Evolutionary conservation across 306 rosid species (phyloP).

Genomic region (Cucumis cinereus): DNA sequence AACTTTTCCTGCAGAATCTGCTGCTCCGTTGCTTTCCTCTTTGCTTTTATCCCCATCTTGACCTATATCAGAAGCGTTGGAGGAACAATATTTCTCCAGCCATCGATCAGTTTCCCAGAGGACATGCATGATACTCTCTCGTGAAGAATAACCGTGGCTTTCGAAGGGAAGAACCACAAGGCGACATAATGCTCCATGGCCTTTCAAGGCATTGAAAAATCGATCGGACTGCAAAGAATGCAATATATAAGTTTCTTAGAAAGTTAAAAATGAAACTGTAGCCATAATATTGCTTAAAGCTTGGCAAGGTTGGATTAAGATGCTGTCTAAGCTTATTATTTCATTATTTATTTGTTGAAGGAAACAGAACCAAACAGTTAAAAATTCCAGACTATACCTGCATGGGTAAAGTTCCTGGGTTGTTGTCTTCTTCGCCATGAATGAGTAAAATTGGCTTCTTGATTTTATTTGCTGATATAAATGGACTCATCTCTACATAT

Average conservation of each 20-base stretch:
- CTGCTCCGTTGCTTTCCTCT: slow-evolving; percentile 25
- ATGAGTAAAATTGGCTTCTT: slow-evolving; percentile 94
- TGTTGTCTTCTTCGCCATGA: slow-evolving; percentile 97
- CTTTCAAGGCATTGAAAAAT: slow-evolving; percentile 91
- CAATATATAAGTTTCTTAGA: slow-evolving; percentile 11
- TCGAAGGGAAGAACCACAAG: slow-evolving; percentile 84
- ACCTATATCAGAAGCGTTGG: slow-evolving; percentile 28
- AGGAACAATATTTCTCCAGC: slow-evolving; percentile 61
- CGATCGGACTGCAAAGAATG: slow-evolving; percentile 74
- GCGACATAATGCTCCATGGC: slow-evolving; percentile 95
- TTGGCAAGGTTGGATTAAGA: neutral
- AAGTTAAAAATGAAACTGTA: neutral
- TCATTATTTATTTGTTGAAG: neutral
- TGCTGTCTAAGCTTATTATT: neutral
- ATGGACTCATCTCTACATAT: slow-evolving; percentile 96
- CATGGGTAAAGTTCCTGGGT: slow-evolving; percentile 93
- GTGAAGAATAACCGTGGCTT: slow-evolving; percentile 86
- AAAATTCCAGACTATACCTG: slow-evolving; percentile 38
- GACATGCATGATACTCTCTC: slow-evolving; percentile 98
- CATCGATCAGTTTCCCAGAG: slow-evolving; percentile 99
- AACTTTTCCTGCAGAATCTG: slow-evolving; percentile 41
- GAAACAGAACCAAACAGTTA: neutral
- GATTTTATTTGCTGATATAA: slow-evolving; percentile 88
- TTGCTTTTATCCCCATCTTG: slow-evolving; percentile 25
- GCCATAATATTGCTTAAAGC: neutral